Conservation (phyloP, 495 filamentous ascomycete species). For the Thermothielavioides terrestris region DNA sequence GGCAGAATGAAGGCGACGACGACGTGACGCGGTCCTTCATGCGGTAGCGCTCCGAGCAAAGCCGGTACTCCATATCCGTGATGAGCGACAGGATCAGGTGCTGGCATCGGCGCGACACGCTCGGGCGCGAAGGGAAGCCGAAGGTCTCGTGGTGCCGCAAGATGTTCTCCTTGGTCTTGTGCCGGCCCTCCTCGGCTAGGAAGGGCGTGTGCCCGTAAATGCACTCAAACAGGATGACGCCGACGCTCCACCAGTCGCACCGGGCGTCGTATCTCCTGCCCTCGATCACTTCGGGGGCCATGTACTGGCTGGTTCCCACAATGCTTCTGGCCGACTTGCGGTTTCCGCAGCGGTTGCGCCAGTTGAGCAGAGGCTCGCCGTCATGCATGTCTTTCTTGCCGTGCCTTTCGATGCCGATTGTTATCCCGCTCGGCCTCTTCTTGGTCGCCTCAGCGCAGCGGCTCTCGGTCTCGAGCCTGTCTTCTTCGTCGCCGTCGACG, state of each 20-base stretch:
- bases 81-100: slow-evolving; percentile 71
- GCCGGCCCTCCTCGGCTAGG: slow-evolving; percentile 61
- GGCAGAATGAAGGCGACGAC: slow-evolving; percentile 16
- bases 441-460: slow-evolving; percentile 37
- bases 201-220: slow-evolving; percentile 89
- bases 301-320: slow-evolving; percentile 96
- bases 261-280: slow-evolving; percentile 80
- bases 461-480: slow-evolving; percentile 53
- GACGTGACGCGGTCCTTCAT: slow-evolving; percentile 48
- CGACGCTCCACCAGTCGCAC: slow-evolving; percentile 96
- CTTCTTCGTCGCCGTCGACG: slow-evolving; percentile 66
- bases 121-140: slow-evolving; percentile 55
- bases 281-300: slow-evolving; percentile 87
- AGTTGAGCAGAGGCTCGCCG: slow-evolving; percentile 57
- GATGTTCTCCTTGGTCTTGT: slow-evolving; percentile 73
- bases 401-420: slow-evolving; percentile 42
- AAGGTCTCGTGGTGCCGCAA: slow-evolving; percentile 45
- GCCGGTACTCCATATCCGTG: slow-evolving; percentile 63
- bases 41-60: slow-evolving; percentile 64
- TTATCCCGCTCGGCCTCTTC: slow-evolving; percentile 40
- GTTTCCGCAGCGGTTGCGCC: slow-evolving; percentile 68
- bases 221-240: slow-evolving; percentile 88
- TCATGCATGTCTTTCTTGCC: slow-evolving; percentile 27
- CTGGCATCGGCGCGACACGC: slow-evolving; percentile 53
- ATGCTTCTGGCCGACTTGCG: slow-evolving; percentile 70